These are phyloP conservation scores for Gremmenia infestans DNA, from an alignment of 2,329 filamentous ascomycete species.

Conservation along the genomic window DNA sequence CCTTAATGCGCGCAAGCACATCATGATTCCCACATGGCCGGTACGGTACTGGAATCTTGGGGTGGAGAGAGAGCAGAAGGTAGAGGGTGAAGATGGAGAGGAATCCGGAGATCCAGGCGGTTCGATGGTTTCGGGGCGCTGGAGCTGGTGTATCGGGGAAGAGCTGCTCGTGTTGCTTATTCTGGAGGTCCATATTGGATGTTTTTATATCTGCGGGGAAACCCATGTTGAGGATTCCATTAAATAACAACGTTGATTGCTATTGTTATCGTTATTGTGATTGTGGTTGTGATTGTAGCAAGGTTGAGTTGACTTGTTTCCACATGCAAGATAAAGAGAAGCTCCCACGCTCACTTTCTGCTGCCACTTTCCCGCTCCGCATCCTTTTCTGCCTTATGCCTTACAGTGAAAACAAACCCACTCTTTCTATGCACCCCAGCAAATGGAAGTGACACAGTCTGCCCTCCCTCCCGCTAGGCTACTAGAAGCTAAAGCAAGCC, in stretches of 20 bases:
- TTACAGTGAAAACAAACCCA: too few relatives aligned
- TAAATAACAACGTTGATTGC: neutral
- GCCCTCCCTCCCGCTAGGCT: too few relatives aligned
- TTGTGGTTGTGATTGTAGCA: neutral
- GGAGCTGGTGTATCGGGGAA: conserved; percentile 13
- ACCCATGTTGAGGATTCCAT: conserved; percentile 15
- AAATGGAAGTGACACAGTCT: too few relatives aligned
- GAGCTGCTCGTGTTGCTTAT: conserved; percentile 13
- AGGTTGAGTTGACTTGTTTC: neutral
- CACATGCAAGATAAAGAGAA: neutral
- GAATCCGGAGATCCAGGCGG: conserved; percentile 19
- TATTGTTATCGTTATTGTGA: neutral
- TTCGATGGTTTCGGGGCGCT: conserved; percentile 10
- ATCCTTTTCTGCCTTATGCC: too few relatives aligned
- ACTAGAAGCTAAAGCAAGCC: too few relatives aligned
- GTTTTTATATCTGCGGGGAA: conserved; percentile 9
- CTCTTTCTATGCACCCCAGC: too few relatives aligned
- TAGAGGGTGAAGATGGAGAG: conserved; percentile 20
- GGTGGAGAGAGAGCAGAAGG: conserved; percentile 8
- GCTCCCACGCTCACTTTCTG: neutral
- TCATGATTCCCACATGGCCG: conserved; percentile 1
- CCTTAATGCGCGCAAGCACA: neutral
- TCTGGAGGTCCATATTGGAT: conserved; percentile 7
- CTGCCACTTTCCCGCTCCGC: neutral
- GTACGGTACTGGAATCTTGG: neutral